Evolutionary conservation across 139 green algal species (phyloP).

Genomic region (Volvox reticuliferus): DNA sequence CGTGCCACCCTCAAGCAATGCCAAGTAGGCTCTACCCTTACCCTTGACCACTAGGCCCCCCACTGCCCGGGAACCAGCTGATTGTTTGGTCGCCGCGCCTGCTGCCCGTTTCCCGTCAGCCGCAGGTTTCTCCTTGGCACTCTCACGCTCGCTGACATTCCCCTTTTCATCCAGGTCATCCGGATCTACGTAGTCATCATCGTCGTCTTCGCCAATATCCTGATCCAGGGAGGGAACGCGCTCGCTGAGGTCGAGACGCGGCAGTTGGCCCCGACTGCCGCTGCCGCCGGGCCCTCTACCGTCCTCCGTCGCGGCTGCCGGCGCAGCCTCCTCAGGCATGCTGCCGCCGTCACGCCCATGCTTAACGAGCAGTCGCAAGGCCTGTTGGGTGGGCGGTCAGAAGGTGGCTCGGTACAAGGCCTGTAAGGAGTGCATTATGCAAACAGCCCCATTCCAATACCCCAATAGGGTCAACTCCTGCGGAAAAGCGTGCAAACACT

Average conservation of each 20-base stretch:
- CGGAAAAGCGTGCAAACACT: too few species aligned
- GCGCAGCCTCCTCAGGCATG: neutral
- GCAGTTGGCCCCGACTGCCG: conserved; percentile 20
- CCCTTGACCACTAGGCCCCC: conserved; percentile 7
- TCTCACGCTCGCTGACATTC: neutral
- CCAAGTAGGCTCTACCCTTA: neutral
- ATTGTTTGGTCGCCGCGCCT: neutral
- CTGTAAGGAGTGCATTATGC: too few species aligned
- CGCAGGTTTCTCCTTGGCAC: neutral
- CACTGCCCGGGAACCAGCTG: neutral
- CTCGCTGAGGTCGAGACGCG: neutral
- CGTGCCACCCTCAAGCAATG: neutral
- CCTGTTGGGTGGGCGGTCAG: conserved; percentile 2
- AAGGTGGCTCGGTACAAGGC: neutral
- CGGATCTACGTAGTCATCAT: conserved; percentile 45
- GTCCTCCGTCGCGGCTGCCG: neutral
- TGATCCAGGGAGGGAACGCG: too few species aligned
- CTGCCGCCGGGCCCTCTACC: neutral
- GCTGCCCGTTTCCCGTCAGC: neutral
- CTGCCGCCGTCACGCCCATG: conserved; percentile 31
- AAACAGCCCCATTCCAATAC: too few species aligned
- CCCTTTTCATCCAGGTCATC: conserved; percentile 35
- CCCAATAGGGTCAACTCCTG: too few species aligned
- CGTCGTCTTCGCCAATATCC: neutral
- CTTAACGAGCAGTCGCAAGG: conserved; percentile 28